Evolutionary conservation across 129 eudicot genomes (phyloP).

Genomic region (Flaveria brownii): DNA sequence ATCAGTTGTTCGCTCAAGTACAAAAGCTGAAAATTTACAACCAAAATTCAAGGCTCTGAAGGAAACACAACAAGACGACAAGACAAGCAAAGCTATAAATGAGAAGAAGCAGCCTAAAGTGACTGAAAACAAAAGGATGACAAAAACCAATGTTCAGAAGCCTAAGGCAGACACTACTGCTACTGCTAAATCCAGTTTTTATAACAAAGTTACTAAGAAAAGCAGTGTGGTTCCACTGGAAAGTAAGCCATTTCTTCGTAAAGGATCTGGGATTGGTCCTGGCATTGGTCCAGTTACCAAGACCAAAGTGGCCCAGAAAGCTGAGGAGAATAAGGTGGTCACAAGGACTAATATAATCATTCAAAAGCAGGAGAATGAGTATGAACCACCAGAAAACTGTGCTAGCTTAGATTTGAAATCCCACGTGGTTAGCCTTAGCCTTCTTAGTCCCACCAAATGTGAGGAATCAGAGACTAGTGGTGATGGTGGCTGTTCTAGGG

Average conservation of each 20-base stretch:
- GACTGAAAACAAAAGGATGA: conserved; percentile 46
- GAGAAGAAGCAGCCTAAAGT: conserved; percentile 52
- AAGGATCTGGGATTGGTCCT: conserved; percentile 60
- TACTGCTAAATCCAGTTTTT: conserved; percentile 59
- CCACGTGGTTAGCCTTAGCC: conserved; percentile 27
- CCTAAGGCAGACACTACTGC: conserved; percentile 43
- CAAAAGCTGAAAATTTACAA: conserved; percentile 55
- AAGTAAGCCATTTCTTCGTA: conserved; percentile 79
- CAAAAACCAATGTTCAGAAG: conserved; percentile 47
- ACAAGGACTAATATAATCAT: conserved; percentile 38
- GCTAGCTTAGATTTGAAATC: conserved; percentile 32
- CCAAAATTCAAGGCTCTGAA: conserved; percentile 46
- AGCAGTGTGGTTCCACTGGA: conserved; percentile 90
- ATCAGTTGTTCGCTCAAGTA: conserved; percentile 43
- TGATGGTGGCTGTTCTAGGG: conserved; percentile 29
- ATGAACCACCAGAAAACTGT: conserved; percentile 27
- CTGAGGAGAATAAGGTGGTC: conserved; percentile 44
- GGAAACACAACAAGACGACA: conserved; percentile 46
- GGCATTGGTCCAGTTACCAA: conserved; percentile 45
- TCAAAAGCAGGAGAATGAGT: conserved; percentile 41
- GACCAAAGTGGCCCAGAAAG: conserved; percentile 37
- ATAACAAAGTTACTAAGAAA: conserved; percentile 72
- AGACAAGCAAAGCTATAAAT: conserved; percentile 35
- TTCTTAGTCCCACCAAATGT: conserved; percentile 25
- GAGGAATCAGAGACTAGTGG: conserved; percentile 33